Evolutionary conservation across 2,329 filamentous ascomycete genomes (phyloP).

Genomic region (Calonectria fujianensis): DNA sequence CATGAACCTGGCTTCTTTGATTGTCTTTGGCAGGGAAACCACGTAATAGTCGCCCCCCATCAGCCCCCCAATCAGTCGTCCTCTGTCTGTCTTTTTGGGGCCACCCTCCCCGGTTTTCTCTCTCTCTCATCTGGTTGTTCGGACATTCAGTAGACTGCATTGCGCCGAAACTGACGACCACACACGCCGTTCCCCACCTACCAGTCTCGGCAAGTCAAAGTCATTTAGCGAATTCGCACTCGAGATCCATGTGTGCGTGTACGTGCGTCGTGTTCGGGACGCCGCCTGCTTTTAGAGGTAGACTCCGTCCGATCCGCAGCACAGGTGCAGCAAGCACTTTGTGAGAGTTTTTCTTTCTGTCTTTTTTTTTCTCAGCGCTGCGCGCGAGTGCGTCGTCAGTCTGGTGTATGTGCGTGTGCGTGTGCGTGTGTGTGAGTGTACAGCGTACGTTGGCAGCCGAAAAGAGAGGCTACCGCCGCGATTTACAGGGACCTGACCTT

Average conservation of each 20-base stretch:
- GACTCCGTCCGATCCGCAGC: conserved; percentile 5
- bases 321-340: neutral
- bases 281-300: conserved; percentile 3
- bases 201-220: conserved; percentile 30
- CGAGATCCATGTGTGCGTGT: conserved; percentile 4
- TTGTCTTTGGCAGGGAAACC: conserved; percentile 38
- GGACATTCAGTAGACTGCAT: conserved; percentile 11
- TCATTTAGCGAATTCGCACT: conserved; percentile 16
- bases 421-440: neutral
- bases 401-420: neutral
- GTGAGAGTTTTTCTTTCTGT: neutral
- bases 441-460: neutral
- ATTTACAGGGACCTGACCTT: neutral
- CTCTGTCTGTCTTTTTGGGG: neutral
- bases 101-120: neutral
- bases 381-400: neutral
- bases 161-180: conserved; percentile 26
- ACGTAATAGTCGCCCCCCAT: conserved; percentile 20
- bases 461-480: conserved; percentile 1
- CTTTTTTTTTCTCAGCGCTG: neutral
- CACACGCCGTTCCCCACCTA: conserved; percentile 30
- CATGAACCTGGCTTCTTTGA: conserved; percentile 1
- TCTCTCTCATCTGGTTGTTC: conserved; percentile 2
- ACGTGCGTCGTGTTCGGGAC: conserved; percentile 36
- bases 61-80: neutral